These are phyloP conservation scores for Colletotrichum aenigma DNA, from an alignment of 2,329 filamentous ascomycete species.

Conservation along the genomic window DNA sequence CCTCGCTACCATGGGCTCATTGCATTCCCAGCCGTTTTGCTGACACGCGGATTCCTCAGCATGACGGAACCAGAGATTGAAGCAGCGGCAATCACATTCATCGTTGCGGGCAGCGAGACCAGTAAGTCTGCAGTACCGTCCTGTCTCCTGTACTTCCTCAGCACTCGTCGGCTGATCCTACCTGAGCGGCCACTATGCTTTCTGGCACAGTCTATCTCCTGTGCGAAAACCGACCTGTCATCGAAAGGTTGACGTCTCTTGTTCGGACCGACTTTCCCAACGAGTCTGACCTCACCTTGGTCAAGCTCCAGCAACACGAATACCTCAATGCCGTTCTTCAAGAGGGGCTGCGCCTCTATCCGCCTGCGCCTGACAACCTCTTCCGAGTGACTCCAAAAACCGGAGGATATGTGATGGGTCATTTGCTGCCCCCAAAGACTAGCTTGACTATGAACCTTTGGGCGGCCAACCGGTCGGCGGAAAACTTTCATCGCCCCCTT, in stretches of 20 bases:
- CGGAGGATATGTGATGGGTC: background rate
- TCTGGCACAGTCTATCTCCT: background rate
- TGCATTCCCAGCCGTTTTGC: background rate
- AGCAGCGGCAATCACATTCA: background rate
- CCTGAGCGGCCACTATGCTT: background rate
- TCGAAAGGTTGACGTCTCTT: background rate
- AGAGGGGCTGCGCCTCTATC: background rate
- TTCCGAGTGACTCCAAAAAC: background rate
- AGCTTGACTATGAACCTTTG: background rate
- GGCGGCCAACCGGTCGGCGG: background rate
- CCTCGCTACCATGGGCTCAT: background rate
- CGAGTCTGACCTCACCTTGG: background rate
- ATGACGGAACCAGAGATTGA: background rate
- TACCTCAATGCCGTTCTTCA: background rate
- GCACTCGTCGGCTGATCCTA: background rate
- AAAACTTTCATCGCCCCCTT: background rate
- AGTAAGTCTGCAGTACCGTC: background rate
- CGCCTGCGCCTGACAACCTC: background rate
- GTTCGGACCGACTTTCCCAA: accelerated
- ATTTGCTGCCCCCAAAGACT: background rate
- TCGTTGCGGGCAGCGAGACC: background rate
- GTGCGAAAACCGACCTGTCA: background rate
- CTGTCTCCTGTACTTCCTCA: no score
- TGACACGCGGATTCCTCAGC: background rate
- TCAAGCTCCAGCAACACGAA: background rate